Percentiles rank a stretch among this genome's conserved stretches.
Evolutionary conservation across 257 asterid species (phyloP).

Genomic region (Solanum virginianum): DNA sequence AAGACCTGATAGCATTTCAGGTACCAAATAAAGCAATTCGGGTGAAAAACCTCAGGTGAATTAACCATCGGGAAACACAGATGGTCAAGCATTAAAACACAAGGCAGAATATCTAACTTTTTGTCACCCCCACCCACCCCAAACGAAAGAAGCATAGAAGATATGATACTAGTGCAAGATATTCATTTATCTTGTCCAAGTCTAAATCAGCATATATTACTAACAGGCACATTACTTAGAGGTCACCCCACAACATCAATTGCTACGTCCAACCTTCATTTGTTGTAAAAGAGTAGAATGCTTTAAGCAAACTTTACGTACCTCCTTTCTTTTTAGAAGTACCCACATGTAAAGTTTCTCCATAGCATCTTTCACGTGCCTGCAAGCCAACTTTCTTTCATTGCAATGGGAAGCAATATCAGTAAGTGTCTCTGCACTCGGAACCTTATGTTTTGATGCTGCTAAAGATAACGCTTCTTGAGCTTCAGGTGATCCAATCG

Average conservation of each 20-base stretch:
- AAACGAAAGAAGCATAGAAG: neutral
- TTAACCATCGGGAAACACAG: neutral
- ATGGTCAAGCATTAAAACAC: neutral
- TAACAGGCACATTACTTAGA: neutral
- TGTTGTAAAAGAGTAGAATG: neutral
- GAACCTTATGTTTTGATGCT: constrained; percentile 40
- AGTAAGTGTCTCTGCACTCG: constrained; percentile 29
- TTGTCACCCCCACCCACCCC: neutral
- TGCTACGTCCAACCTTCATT: neutral
- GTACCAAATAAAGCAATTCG: neutral
- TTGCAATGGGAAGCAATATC: constrained; percentile 68
- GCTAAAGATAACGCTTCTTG: constrained; percentile 48
- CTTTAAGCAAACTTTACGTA: constrained; percentile 1
- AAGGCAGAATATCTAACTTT: neutral
- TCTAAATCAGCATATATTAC: neutral
- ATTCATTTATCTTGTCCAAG: neutral
- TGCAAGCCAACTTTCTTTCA: constrained; percentile 55
- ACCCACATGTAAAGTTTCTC: constrained; percentile 68
- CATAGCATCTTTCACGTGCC: constrained; percentile 62
- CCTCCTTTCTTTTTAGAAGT: constrained; percentile 62
- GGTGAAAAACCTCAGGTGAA: neutral
- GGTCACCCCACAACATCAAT: neutral
- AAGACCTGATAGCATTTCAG: neutral
- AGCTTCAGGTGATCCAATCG: constrained; percentile 39
- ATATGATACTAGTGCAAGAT: neutral